Conservation (phyloP, 2,329 filamentous ascomycete genomes). For the Proliferodiscus dingleyae region DNA sequence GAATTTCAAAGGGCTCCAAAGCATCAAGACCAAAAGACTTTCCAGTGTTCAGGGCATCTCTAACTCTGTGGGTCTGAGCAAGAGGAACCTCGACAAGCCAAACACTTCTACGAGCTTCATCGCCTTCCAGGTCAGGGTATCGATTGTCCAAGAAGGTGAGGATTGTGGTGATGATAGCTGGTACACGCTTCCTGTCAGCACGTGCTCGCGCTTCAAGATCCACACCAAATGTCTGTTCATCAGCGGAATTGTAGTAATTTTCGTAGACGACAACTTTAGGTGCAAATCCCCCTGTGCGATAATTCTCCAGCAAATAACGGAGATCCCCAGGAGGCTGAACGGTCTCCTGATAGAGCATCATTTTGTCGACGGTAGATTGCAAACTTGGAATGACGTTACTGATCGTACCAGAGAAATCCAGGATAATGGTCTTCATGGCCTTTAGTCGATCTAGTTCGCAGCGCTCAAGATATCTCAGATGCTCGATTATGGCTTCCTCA, state of each 20-base stretch:
- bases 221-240: constrained; percentile 96
- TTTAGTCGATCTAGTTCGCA: constrained; percentile 95
- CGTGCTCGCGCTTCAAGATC: constrained; percentile 93
- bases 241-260: constrained; percentile 98
- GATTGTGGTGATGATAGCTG: constrained; percentile 84
- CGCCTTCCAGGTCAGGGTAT: constrained; percentile 95
- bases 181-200: constrained; percentile 92
- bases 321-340: constrained; percentile 90
- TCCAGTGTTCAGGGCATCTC: constrained; percentile 79
- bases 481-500: constrained; percentile 91
- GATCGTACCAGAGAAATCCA: constrained; percentile 95
- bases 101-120: constrained; percentile 84
- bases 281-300: constrained; percentile 87
- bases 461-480: constrained; percentile 93
- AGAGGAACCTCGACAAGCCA: constrained; percentile 94
- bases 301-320: constrained; percentile 92
- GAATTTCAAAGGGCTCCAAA: constrained; percentile 85
- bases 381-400: constrained; percentile 96
- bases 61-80: constrained; percentile 76
- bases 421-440: constrained; percentile 95
- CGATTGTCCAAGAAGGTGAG: constrained; percentile 94
- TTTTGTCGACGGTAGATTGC: constrained; percentile 93
- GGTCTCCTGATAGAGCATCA: constrained; percentile 99
- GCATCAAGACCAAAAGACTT: constrained; percentile 71
- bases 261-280: constrained; percentile 92